Evolutionary conservation across 2,329 filamentous ascomycete genomes (phyloP), one percentile per base, ranked within the genome.

Genomic region (Cladosporium sp.): DNA sequence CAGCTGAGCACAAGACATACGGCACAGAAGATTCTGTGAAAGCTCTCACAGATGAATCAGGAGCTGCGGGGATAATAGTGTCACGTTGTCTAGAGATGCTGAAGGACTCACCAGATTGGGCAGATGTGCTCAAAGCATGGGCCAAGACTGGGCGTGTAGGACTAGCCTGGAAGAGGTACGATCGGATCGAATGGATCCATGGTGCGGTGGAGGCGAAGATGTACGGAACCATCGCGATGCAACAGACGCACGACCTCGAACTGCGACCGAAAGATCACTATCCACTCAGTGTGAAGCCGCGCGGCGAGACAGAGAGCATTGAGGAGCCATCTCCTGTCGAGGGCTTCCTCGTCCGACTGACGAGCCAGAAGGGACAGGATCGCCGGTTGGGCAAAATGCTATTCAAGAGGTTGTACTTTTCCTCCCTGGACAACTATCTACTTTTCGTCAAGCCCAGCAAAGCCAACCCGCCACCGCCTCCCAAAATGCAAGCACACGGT

Each of bases 141-240:
- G 80, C 82, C 4, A 82, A 82, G 60, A 78, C 83, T 26, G 83
- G 86, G 66, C 84, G 84, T 30, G 86, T 90, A 74, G 88, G 88
- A 3, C 80, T 90, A 58, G 88, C 87, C 3, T 90, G 88, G 88
- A 88, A 88, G 75, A 82, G 88, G 55, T 90, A 90, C 72, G 88
- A 90, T 71, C 82, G 88, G 28, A 78, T 90, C 18, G 88, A 90
- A 76, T 90, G 88, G 88, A 80, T 90, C 4, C 83, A 88, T 74
- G 88, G 88, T 18, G 80, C 81, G 12, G 88, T 89, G 63, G 88
- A 90, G 73, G 83, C 87, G 69, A 86, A 85, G 67, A 90, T 90
- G 88, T 89, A 89, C 69, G 88, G 88, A 41, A 85, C 87, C 0
- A 86, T 90, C 69, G 88, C 86, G 36, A 89, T 90, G 87, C 81